Evolutionary conservation across 1,284 basidiomycete species (phyloP), one percentile per base, ranked within the genome.

Genomic region (Ganoderma lingzhi): DNA sequence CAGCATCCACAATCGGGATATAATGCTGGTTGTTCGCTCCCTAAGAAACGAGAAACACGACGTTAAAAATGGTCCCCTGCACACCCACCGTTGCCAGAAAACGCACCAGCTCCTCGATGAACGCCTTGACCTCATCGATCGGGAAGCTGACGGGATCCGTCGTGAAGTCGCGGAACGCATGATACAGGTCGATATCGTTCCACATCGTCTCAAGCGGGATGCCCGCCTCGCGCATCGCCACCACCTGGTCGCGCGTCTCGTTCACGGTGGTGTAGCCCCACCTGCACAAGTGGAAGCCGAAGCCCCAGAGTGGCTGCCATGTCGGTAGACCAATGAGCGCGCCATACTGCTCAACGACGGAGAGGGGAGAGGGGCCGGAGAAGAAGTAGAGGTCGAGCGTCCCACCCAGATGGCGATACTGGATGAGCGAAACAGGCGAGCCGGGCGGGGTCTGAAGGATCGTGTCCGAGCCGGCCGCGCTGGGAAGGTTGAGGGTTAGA

Each of bases 151-250:
- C 83, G 9, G 91, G 90, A 76, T 92, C 91, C 8, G 86, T 81
- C 9, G 91, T 93, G 73, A 93, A 93, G 78, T 92, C 90, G 6
- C 91, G 85, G 63, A 85, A 82, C 28, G 87, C 85, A 71, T 92
- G 87, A 73, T 90, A 92, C 64, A 92, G 73, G 77, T 94, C 92
- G 68, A 93, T 93, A 72, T 93, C 92, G 75, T 90, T 93, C 93
- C 92, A 93, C 83, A 90, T 90, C 48, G 87, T 87, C 85, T 92
- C 91, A 0, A 92, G 82, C 56, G 91, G 91, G 66, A 92, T 86
- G 69, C 86, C 82, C 0, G 90, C 89, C 28, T 83, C 85, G 5
- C 87, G 84, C 91, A 92, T 93, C 17, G 78, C 83, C 58, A 79
- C 77, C 2, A 92, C 89, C 63, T 76, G 76, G 64, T 85, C 83